Conservation (phyloP, 2,329 filamentous ascomycete genomes). For the Colletotrichum musae region DNA sequence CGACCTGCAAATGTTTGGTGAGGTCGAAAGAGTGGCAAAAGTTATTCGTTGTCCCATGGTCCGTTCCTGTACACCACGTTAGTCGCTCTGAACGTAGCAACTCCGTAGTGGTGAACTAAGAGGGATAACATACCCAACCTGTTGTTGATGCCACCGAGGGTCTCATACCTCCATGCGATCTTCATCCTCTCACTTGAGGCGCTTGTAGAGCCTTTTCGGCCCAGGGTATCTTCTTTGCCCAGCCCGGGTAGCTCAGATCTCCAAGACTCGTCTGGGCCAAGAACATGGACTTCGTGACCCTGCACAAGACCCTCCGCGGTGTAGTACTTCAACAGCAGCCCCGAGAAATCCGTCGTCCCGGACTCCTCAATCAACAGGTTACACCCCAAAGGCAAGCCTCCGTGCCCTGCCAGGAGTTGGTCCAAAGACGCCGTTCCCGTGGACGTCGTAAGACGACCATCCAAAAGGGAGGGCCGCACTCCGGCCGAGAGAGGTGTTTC, state of each 20-base stretch:
- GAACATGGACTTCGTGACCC: conserved; percentile 88
- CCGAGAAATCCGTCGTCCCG: conserved; percentile 94
- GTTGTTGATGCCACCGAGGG: conserved; percentile 66
- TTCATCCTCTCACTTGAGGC: conserved; percentile 86
- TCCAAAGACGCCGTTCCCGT: conserved; percentile 92
- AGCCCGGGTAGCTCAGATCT: conserved; percentile 86
- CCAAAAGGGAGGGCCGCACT: conserved; percentile 87
- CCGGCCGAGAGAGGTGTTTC: conserved; percentile 60
- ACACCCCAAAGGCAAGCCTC: conserved; percentile 85
- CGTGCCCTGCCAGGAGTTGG: conserved; percentile 86
- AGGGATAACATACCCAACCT: conserved; percentile 41
- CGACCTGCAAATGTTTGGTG: conserved; percentile 71
- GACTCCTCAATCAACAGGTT: conserved; percentile 87
- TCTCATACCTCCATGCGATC: conserved; percentile 98
- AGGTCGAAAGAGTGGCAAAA: conserved; percentile 85
- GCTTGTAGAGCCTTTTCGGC: conserved; percentile 55
- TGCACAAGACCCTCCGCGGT: conserved; percentile 94
- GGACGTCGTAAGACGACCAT: conserved; percentile 90
- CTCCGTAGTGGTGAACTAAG: neutral
- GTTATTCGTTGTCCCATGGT: conserved; percentile 46
- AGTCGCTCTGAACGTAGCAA: neutral
- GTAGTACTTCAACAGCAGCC: conserved; percentile 87
- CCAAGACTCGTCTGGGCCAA: conserved; percentile 87
- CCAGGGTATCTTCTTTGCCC: conserved; percentile 58
- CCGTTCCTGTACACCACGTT: conserved; percentile 12